Percentiles rank a stretch among this genome's conserved stretches.
Conservation (phyloP, 1,284 basidiomycete species). For the Cutaneotrichosporon dermatis region DNA sequence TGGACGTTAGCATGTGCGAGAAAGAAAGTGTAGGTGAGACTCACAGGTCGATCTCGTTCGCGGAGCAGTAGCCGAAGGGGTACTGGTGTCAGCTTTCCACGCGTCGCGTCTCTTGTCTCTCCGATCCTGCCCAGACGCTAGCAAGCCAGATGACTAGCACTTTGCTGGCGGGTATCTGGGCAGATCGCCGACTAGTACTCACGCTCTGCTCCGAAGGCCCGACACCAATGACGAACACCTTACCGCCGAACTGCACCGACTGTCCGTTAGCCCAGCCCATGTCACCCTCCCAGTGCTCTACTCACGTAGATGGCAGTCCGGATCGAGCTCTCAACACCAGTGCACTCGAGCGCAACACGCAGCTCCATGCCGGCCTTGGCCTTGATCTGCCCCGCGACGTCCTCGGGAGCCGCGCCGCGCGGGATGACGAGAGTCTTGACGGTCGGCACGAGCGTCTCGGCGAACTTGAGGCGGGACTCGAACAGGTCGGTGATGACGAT, state of each 20-base stretch:
- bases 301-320: constrained; percentile 70
- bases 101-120: too few species aligned
- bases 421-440: constrained; percentile 50
- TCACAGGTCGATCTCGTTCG: constrained; percentile 54
- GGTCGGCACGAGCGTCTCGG: constrained; percentile 51
- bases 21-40: too few species aligned
- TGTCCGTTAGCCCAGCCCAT: constrained; percentile 17
- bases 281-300: constrained; percentile 1
- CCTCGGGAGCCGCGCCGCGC: constrained; percentile 34
- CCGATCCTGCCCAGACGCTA: background rate
- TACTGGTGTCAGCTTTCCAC: constrained; percentile 24
- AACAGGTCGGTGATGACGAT: constrained; percentile 56
- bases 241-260: constrained; percentile 51
- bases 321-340: constrained; percentile 82
- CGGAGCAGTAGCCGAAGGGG: constrained; percentile 53
- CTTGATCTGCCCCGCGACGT: constrained; percentile 42
- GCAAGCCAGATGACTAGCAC: background rate
- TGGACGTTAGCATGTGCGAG: too few species aligned
- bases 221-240: constrained; percentile 56
- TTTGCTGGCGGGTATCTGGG: too few species aligned
- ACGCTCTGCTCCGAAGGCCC: constrained; percentile 50
- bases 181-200: background rate
- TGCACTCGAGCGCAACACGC: constrained; percentile 52
- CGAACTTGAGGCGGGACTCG: constrained; percentile 53
- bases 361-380: constrained; percentile 37